Base-by-base conservation (phyloP, 2,329 filamentous ascomycete species). In the Monilinia fructicola region DNA sequence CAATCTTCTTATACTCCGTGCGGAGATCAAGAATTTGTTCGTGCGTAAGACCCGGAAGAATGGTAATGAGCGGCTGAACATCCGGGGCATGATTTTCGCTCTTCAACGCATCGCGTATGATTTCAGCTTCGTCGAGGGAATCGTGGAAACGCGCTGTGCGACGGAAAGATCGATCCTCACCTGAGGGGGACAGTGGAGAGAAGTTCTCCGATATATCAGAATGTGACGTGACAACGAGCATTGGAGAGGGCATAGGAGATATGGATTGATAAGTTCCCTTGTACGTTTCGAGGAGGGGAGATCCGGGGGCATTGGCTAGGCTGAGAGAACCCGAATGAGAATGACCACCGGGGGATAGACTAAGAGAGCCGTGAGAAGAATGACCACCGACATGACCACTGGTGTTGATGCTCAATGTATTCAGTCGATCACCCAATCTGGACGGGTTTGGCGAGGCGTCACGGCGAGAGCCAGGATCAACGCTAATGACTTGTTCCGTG, bases 191-290 rank as follows among this genome's bases (percentile, higher is more conserved):
- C 12, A 82, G 74, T 0, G 86, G 84, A 0, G 84, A 85, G 18
- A 87, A 77, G 1, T 81, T 78, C 48, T 87, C 84, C 35, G 84
- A 72, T 67, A 73, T n/a, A 12, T 87, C 81, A 46, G 84, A 81
- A 46, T 72, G 69, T 40, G 81, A 78, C 58, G 81, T 75, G 0
- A 81, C 79, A 3, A 86, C 77, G 4, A 87, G 74, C 73, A 88
- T 31, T 0, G 93, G 92, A 0, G 93, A 93, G 0, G 93, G 93
- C 92, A 97, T 97, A 0, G 94, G 93, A 0, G 93, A 97, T 73
- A 96, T 91, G 67, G 91, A 92, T 78, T 98, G 94, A 74, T 96
- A 98, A 0, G 93, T 97, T 50, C 94, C 94, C 69, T 89, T 90
- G 78, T 98, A 98, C 0, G 95, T 89, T 78, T 98, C 94, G 2